Conservation (phyloP, 495 filamentous ascomycete species). For the Penicillium arizonense region DNA sequence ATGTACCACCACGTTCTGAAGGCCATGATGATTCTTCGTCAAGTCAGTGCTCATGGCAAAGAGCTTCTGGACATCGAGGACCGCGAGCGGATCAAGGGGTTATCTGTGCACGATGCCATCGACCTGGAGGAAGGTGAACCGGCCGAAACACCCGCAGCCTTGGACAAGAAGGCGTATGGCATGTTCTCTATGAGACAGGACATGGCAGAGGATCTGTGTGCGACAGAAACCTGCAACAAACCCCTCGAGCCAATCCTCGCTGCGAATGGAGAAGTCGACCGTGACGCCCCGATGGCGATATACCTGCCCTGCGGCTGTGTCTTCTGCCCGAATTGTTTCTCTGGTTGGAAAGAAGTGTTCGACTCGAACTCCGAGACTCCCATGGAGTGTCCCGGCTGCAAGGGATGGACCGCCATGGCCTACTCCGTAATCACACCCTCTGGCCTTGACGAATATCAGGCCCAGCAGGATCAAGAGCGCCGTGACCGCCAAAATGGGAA, state of each 20-base stretch:
- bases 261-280: constrained; percentile 50
- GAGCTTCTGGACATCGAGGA: constrained; percentile 84
- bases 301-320: constrained; percentile 84
- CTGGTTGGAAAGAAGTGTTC: constrained; percentile 30
- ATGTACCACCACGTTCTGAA: constrained; percentile 87
- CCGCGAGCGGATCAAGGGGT: constrained; percentile 70
- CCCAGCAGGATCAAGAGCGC: constrained; percentile 34
- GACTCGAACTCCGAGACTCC: constrained; percentile 16
- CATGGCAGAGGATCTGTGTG: too few relatives aligned
- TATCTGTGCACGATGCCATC: constrained; percentile 78
- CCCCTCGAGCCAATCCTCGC: constrained; percentile 50
- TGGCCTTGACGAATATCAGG: constrained; percentile 57
- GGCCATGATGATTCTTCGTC: constrained; percentile 83
- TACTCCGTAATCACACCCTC: constrained; percentile 67
- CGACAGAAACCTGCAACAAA: constrained; percentile 47
- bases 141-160: constrained; percentile 53
- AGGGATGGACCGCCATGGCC: constrained; percentile 51
- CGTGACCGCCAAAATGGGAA: constrained; percentile 35
- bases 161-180: constrained; percentile 71
- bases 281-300: constrained; percentile 64
- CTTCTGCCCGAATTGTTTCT: constrained; percentile 72
- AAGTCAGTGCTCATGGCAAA: constrained; percentile 87
- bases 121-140: constrained; percentile 75
- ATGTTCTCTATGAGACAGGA: constrained; percentile 73
- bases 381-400: constrained; percentile 65